Evolutionary conservation across 768 basidiomycete genomes (phyloP), one percentile per base, ranked within the genome.

Genomic region (Mycena epipterygia): DNA sequence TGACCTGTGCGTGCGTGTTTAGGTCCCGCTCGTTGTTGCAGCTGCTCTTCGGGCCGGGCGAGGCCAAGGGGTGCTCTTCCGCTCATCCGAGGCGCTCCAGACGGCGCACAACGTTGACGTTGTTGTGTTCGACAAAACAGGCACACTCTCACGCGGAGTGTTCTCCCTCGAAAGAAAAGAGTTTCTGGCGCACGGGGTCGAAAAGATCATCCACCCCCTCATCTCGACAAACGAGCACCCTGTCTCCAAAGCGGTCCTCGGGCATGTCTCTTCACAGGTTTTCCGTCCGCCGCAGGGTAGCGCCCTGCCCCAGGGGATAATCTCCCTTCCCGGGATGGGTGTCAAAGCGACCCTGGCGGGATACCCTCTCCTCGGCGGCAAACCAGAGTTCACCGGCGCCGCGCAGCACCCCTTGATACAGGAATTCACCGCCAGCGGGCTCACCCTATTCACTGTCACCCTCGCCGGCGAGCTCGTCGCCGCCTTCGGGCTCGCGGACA

Each of bases 41-140:
- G 66, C 73, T 55, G 69, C 75, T 27, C 71, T 75, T 29, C 68
- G 74, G 39, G 68, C 72, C 41, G 64, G 57, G 27, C 57, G 66
- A 30, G 71, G 75, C 42, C 62, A 71, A 59, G 76, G 77, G 33
- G 55, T 77, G 77, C 80, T 57, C 80, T 84, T 62, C 78, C 83
- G 67, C 76, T 84, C 46, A 75, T 85, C 48, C 3, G 81, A 84
- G 57, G 84, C 84, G 9, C 84, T 88, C 72, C 83, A 88, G 68
- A 76, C 76, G 25, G 83, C 85, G 13, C 80, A 82, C n/a, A 76
- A 81, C 51, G 78, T 86, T 61, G 79, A 82, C 37, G 80, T 82
- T 57, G 82, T 86, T 33, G 87, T 85, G 2, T 86, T 90, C 64
- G 89, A 91, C 79, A 91, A 91, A 81, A 90, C 89, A 0, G 89